Percentiles rank a stretch among this genome's conserved stretches.
phyloP scores from a whole-genome alignment of 2,329 filamentous ascomycete genomes.

The Coniochaeta prunicola region DNA sequence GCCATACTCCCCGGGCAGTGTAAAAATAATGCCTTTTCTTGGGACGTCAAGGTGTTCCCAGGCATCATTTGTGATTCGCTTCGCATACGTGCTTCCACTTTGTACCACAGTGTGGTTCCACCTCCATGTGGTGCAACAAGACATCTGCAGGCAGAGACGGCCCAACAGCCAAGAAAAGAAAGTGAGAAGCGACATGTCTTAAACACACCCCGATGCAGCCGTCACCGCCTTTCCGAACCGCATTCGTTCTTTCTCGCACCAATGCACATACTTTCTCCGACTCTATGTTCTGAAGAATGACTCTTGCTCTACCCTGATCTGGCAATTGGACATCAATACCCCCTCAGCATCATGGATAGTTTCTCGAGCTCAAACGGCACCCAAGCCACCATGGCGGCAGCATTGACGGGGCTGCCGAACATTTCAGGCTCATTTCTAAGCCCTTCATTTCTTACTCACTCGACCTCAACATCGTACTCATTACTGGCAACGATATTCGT shows the following conservation, averaged over 20 bases:
- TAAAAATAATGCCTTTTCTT: too few relatives aligned
- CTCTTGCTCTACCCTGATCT: background rate
- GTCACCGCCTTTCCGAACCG: background rate
- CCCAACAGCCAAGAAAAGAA: too few relatives aligned
- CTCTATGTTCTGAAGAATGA: background rate
- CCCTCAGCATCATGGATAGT: background rate
- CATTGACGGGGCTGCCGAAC: background rate
- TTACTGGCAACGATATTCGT: slow-evolving; percentile 12
- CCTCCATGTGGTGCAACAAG: too few relatives aligned
- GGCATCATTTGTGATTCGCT: background rate
- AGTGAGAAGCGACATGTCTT: too few relatives aligned
- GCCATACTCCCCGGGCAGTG: too few relatives aligned
- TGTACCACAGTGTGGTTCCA: too few relatives aligned
- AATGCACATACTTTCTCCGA: too few relatives aligned
- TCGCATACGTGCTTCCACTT: background rate
- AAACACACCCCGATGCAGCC: too few relatives aligned
- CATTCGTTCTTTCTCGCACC: too few relatives aligned
- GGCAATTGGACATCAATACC: background rate
- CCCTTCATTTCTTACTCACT: background rate
- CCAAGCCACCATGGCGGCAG: background rate
- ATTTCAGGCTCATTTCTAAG: background rate
- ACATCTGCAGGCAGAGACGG: too few relatives aligned
- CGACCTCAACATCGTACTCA: background rate
- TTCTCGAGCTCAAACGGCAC: background rate
- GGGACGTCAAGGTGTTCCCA: too few relatives aligned